Conservation (phyloP, 2,329 filamentous ascomycete genomes). For the Calcarisporium arbuscula region DNA sequence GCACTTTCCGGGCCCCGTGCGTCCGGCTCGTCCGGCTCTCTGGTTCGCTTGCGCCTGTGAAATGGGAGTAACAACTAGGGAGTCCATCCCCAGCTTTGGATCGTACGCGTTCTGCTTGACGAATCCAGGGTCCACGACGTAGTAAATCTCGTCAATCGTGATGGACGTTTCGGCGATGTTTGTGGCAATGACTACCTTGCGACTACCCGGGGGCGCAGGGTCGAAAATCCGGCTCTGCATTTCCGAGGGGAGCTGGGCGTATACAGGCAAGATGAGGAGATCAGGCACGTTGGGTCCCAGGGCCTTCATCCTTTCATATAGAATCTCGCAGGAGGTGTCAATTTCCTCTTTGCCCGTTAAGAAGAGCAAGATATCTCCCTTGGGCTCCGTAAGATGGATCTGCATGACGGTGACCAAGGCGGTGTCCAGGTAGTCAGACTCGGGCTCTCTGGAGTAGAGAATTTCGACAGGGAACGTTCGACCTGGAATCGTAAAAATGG, state of each 20-base stretch:
- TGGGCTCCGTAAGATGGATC: slow-evolving; percentile 87
- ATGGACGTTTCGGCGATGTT: slow-evolving; percentile 98
- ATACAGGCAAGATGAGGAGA: slow-evolving; percentile 89
- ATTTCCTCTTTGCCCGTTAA: slow-evolving; percentile 97
- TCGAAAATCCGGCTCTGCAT: slow-evolving; percentile 95
- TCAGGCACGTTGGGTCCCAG: slow-evolving; percentile 87
- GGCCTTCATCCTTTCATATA: slow-evolving; percentile 94
- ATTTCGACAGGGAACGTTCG: slow-evolving; percentile 94
- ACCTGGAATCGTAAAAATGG: slow-evolving; percentile 94
- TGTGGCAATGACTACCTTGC: slow-evolving; percentile 95
- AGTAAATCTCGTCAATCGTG: slow-evolving; percentile 96
- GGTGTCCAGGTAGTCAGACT: slow-evolving; percentile 90
- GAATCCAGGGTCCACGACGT: slow-evolving; percentile 94
- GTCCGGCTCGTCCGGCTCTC: slow-evolving; percentile 82
- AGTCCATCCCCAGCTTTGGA: slow-evolving; percentile 96
- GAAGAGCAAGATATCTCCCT: slow-evolving; percentile 93
- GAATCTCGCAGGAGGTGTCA: slow-evolving; percentile 85
- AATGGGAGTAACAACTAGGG: slow-evolving; percentile 89
- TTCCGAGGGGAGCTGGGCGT: slow-evolving; percentile 86
- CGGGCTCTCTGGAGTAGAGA: slow-evolving; percentile 89
- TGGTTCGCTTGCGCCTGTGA: slow-evolving; percentile 96
- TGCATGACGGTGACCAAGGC: slow-evolving; percentile 97
- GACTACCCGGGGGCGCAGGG: slow-evolving; percentile 73
- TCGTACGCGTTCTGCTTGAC: slow-evolving; percentile 98
- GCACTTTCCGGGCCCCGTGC: slow-evolving; percentile 93